Base-by-base conservation (phyloP, 768 basidiomycete genomes). In the Boletellus ananas region DNA sequence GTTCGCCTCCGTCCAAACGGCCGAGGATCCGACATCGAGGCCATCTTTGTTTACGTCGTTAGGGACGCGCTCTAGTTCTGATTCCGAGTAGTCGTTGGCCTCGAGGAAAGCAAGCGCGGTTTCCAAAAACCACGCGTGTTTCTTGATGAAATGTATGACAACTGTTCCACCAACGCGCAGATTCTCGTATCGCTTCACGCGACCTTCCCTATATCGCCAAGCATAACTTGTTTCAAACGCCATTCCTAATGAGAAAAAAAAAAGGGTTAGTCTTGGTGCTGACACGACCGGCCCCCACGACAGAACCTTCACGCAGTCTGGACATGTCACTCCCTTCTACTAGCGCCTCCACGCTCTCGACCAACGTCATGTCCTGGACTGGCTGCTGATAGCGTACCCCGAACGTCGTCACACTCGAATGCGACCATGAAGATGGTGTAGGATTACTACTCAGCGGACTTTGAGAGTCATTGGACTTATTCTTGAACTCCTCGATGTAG, bases 141-240 rank as follows among this genome's bases (percentile, higher is more conserved):
- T 87, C 83, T 97, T 99, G 76, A 99, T 87, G 66, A 91, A 97
- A 71, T 99, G 95, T 45, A 99, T 93, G 18, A 93, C 89, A 40
- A 94, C 79, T 3, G 95, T 99, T 6, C 95, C 96, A 4, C 95
- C 95, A 9, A 92, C 80, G 18, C 87, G 84, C 51, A 78, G 72
- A 39, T 75, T 76, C 56, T 82, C 77, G 61, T 90, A 90, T 40
- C 80, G 81, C 43, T 67, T 79, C 56, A 70, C 62, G 36, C 83
- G 75, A 42, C 88, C 87, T 74, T 92, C 88, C 33, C 89, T 80
- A 54, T 80, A 75, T 20, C 66, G 71, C 89, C 87, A 91, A 14
- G 84, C 84, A 56, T 82, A 77, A 34, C 79, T 77, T 0, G 80
- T 76, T 34, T 81, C 80, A 66, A 79, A 75, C 11, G 77, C 74